A percentile compares a stretch with the other conserved stretches of the same genome.
These are phyloP conservation scores for Circinella minor DNA, from an alignment of 371 early-diverging fungal genomes.

Conservation along the genomic window DNA sequence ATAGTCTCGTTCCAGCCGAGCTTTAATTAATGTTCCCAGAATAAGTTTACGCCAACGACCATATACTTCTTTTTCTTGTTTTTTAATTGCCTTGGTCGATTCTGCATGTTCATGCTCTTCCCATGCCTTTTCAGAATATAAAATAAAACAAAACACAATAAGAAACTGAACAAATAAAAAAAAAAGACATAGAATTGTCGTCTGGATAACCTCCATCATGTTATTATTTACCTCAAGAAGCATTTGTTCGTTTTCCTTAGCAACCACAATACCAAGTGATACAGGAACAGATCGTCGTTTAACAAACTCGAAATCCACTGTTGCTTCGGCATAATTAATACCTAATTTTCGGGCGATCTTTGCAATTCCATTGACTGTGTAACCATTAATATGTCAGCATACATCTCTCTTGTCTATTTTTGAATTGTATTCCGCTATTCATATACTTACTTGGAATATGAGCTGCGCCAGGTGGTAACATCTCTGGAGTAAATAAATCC, in stretches of 20 bases:
- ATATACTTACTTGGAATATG: conserved; percentile 67
- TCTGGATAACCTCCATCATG: neutral
- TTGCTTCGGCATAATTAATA: conserved; percentile 82
- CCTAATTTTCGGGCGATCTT: conserved; percentile 72
- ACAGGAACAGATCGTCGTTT: conserved; percentile 69
- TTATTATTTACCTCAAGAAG: conserved; percentile 60
- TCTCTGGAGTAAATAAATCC: conserved; percentile 79
- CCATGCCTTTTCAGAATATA: conserved; percentile 46
- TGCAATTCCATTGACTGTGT: conserved; percentile 55
- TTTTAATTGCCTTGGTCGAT: conserved; percentile 50
- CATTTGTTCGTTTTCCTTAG: conserved; percentile 59
- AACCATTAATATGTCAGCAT: neutral
- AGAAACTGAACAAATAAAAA: too few species aligned
- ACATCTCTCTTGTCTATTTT: neutral
- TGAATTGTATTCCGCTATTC: neutral
- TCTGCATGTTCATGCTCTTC: conserved; percentile 47
- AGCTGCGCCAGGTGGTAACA: conserved; percentile 85
- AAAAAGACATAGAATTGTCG: neutral
- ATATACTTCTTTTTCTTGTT: conserved; percentile 53
- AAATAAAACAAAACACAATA: neutral
- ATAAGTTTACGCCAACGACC: conserved; percentile 69
- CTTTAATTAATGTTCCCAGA: conserved; percentile 52
- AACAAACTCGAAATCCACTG: conserved; percentile 82
- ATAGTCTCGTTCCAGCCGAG: conserved; percentile 62
- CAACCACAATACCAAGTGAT: conserved; percentile 76